These are phyloP conservation scores for Colletotrichum coccodes DNA, from an alignment of 2,329 filamentous ascomycete genomes.

Conservation along the genomic window DNA sequence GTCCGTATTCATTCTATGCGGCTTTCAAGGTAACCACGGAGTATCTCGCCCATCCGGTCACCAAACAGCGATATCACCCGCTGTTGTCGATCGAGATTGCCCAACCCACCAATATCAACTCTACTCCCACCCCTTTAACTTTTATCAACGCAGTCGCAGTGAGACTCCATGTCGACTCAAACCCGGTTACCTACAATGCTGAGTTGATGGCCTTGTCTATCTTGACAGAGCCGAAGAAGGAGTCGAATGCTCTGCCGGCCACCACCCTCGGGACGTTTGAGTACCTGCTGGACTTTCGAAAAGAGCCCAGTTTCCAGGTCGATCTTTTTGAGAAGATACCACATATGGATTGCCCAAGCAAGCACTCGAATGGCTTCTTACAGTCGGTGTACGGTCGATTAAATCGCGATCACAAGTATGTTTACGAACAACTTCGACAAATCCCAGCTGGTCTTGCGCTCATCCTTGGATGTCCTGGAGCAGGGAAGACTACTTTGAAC, in stretches of 20 bases:
- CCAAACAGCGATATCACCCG: conserved; percentile 9
- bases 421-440: conserved; percentile 44
- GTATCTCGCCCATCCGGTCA: conserved; percentile 15
- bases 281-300: conserved; percentile 25
- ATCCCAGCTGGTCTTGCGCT: conserved; percentile 56
- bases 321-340: conserved; percentile 25
- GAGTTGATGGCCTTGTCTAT: conserved; percentile 15
- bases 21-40: conserved; percentile 21
- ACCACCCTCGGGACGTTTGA: conserved; percentile 3
- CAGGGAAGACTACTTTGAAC: conserved; percentile 60
- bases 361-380: conserved; percentile 2
- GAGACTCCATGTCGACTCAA: conserved; percentile 2
- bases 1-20: neutral
- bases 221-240: conserved; percentile 12
- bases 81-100: neutral
- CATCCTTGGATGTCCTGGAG: conserved; percentile 57
- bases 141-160: conserved; percentile 11
- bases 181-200: conserved; percentile 18
- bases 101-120: neutral
- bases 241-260: neutral
- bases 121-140: neutral
- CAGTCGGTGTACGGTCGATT: conserved; percentile 35
- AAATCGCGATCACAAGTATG: conserved; percentile 49
- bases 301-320: conserved; percentile 1
- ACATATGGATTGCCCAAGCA: conserved; percentile 20